Conservation (phyloP, 192 early-diverging fungal species). For the Gonapodya prolifera region DNA sequence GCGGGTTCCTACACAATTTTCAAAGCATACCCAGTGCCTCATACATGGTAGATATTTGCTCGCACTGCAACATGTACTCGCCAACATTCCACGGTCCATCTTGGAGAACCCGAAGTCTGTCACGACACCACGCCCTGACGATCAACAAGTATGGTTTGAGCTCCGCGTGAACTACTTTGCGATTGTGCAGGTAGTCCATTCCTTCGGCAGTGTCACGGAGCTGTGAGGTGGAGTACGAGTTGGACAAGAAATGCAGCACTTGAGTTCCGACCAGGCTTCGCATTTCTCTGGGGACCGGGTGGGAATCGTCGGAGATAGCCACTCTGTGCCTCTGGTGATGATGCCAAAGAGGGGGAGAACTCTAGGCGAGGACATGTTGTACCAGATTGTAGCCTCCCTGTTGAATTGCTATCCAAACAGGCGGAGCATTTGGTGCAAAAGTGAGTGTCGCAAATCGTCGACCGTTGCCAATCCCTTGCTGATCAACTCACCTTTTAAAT, state of each 20-base stretch:
- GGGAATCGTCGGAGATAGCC: background rate
- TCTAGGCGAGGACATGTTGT: background rate
- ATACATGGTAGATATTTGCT: background rate
- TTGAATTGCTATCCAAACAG: background rate
- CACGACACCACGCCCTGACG: background rate
- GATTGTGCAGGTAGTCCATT: constrained; percentile 1
- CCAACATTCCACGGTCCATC: background rate
- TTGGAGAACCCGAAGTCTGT: constrained; percentile 3
- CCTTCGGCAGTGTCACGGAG: background rate
- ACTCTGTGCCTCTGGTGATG: background rate
- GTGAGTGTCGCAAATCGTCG: background rate
- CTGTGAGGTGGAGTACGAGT: background rate
- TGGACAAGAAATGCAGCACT: background rate
- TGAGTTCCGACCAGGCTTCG: background rate
- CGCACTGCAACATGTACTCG: background rate
- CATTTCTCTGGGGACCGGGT: background rate
- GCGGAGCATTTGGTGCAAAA: background rate
- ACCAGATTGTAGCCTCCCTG: background rate
- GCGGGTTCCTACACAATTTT: background rate
- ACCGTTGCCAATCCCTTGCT: background rate
- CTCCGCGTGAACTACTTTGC: background rate
- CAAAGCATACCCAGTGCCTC: background rate
- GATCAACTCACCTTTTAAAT: background rate
- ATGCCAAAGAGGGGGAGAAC: background rate
- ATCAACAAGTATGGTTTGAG: background rate